Conservation (phyloP, 352 stramenopile genomes). For the Pythium angustatum region DNA sequence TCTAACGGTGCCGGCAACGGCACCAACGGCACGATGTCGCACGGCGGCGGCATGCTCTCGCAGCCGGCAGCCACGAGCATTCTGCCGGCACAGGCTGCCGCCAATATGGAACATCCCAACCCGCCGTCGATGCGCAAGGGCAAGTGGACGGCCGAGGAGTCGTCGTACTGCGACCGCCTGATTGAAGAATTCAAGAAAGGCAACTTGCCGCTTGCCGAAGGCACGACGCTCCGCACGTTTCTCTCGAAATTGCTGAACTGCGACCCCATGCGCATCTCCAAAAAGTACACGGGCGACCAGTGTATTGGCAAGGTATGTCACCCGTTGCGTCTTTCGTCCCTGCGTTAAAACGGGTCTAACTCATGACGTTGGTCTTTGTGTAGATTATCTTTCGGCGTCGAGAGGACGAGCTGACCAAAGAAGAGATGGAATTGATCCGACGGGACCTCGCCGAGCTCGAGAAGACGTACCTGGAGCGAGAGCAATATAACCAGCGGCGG, state of each 20-base stretch:
- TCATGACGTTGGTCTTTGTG: background rate
- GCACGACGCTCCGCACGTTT: slow-evolving; percentile 97
- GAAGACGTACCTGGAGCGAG: slow-evolving; percentile 95
- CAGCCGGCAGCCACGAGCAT: slow-evolving; percentile 28
- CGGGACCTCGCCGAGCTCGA: slow-evolving; percentile 90
- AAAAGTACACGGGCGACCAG: slow-evolving; percentile 98
- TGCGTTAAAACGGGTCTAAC: background rate
- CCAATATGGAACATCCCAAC: slow-evolving; percentile 35
- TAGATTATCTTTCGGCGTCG: slow-evolving; percentile 71
- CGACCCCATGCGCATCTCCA: slow-evolving; percentile 99
- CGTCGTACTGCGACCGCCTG: slow-evolving; percentile 96
- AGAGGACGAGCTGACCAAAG: slow-evolving; percentile 75
- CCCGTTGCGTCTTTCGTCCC: too few relatives aligned
- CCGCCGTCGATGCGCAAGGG: slow-evolving; percentile 83
- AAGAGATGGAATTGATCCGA: slow-evolving; percentile 77
- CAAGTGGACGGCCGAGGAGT: slow-evolving; percentile 97
- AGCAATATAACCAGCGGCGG: slow-evolving; percentile 93
- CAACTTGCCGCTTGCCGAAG: slow-evolving; percentile 95
- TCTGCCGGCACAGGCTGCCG: slow-evolving; percentile 29
- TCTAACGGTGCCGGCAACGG: background rate
- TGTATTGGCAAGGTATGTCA: slow-evolving; percentile 95
- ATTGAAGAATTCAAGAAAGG: slow-evolving; percentile 98
- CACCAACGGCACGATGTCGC: background rate
- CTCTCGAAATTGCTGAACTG: slow-evolving; percentile 98
- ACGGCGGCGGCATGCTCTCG: slow-evolving; percentile 26